Base-by-base conservation (phyloP, 2,329 filamentous ascomycete species). In the Cylindrodendrum hubeiense region DNA sequence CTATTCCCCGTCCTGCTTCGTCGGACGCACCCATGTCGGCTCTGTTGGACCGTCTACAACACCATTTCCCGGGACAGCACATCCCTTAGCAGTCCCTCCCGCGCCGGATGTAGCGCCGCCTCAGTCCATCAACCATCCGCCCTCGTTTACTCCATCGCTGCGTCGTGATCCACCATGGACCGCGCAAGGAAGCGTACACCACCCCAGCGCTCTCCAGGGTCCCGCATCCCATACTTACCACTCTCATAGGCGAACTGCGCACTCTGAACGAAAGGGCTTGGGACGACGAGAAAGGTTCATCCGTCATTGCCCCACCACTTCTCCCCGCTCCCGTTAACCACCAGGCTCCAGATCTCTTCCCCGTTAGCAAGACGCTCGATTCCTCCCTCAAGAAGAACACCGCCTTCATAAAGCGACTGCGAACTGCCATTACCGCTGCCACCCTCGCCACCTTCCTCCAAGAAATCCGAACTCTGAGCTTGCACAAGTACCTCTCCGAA, bases 381-480 rank as follows among this genome's bases (percentile, higher is more conserved):
- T 97, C 95, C 56, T 96, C 95, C 55, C 86, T 98, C 79, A 98
- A 97, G 84, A 98, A 98, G 85, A 98, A 98, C 76, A 98, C 95
- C 4, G 94, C 95, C 71, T 98, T 98, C 80, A 98, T 98, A 78
- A 98, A 97, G 82, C 93, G 95, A 76, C 86, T 98, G 60, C 93
- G 95, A 73, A 98, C 95, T 63, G 93, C 94, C 65, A 91, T 98
- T 68, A 95, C 92, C 68, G 83, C 93, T 52, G 86, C 94, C 61
- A 93, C 92, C 60, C 89, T 95, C 59, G 85, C 88, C 71, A 96
- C 94, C 64, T 97, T 98, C 81, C 83, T 97, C 51, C 90, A 95
- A 78, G 95, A 98, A 78, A 95, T 97, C 74, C 91, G 92, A 74
- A 93, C 93, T 26, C 86, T 98, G 28, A 98, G 95, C 72, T 87